These are phyloP conservation scores for Arachis hypogaea DNA, from an alignment of 306 rosid species.

Conservation along the genomic window DNA sequence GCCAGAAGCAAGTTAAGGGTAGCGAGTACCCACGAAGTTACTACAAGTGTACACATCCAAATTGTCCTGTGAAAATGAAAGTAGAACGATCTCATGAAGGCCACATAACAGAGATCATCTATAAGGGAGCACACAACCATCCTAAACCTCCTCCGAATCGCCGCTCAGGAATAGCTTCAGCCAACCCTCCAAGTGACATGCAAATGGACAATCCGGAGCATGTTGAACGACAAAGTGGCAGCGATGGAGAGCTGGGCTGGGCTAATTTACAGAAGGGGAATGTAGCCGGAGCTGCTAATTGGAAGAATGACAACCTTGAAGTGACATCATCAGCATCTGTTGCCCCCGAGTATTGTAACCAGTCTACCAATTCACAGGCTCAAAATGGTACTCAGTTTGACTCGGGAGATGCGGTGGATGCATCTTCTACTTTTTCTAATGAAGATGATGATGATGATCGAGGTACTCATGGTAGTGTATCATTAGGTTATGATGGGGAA, in stretches of 20 bases:
- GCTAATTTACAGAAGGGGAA: conserved; percentile 58
- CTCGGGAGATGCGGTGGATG: conserved; percentile 80
- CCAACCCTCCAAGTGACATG: conserved; percentile 58
- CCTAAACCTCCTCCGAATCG: conserved; percentile 80
- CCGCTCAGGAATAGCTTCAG: conserved; percentile 68
- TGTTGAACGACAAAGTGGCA: conserved; percentile 61
- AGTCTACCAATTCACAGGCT: conserved; percentile 60
- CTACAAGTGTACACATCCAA: conserved; percentile 87
- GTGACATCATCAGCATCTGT: conserved; percentile 70
- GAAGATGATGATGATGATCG: conserved; percentile 91
- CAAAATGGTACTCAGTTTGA: conserved; percentile 70
- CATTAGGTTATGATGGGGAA: conserved; percentile 83
- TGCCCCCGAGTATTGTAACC: conserved; percentile 70
- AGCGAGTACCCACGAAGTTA: conserved; percentile 96
- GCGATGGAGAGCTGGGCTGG: conserved; percentile 62
- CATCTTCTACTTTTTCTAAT: conserved; percentile 84
- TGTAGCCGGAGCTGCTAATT: conserved; percentile 55
- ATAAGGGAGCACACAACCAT: conserved; percentile 92
- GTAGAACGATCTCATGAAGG: conserved; percentile 93
- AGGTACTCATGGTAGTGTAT: conserved; percentile 88
- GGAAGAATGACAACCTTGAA: conserved; percentile 81
- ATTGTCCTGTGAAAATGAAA: conserved; percentile 90
- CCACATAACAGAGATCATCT: conserved; percentile 92
- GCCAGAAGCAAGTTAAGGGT: conserved; percentile 97
- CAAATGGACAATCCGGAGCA: conserved; percentile 68